phyloP scores from a whole-genome alignment of 768 basidiomycete species.

The Clitopilus hobsonii region DNA sequence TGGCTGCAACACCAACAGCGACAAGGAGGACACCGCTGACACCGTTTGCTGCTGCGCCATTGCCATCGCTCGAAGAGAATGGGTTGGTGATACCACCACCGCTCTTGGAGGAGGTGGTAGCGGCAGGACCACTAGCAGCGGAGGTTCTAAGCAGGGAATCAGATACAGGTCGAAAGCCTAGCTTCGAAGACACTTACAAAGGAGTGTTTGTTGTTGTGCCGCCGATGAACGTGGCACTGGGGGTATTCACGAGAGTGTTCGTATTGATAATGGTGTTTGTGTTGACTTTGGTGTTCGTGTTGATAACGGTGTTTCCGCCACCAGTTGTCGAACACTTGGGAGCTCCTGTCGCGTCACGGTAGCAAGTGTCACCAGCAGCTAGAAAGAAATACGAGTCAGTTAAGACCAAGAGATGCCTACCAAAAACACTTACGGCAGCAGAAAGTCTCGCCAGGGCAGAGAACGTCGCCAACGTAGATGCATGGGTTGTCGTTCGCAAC shows the following conservation, averaged over 20 bases:
- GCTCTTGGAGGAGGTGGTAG: not conserved
- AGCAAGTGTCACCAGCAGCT: conserved; percentile 13
- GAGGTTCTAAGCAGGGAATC: not conserved
- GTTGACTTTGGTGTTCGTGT: too few species aligned
- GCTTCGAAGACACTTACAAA: too few species aligned
- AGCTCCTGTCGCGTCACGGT: conserved; percentile 4
- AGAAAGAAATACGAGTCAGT: not conserved
- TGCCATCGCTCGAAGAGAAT: not conserved
- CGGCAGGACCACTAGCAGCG: not conserved
- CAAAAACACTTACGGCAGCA: conserved; percentile 15
- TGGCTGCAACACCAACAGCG: not conserved
- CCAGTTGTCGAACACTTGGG: conserved; percentile 2
- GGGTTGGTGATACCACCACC: not conserved
- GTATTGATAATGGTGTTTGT: not conserved
- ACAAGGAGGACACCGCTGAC: not conserved
- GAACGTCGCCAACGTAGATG: conserved; percentile 8
- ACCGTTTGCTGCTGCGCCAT: not conserved
- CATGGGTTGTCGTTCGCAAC: conserved; percentile 11
- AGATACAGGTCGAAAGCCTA: too few species aligned
- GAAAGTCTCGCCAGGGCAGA: conserved; percentile 15
- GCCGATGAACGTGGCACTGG: not conserved
- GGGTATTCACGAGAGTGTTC: not conserved
- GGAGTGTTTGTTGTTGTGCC: not conserved
- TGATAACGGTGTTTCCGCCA: not conserved
- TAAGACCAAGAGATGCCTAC: not conserved